A percentile compares a stretch with the other conserved stretches of the same genome.
Evolutionary conservation across 164 flowering plant genomes (phyloP).

Genomic region (Amborella trichopoda): DNA sequence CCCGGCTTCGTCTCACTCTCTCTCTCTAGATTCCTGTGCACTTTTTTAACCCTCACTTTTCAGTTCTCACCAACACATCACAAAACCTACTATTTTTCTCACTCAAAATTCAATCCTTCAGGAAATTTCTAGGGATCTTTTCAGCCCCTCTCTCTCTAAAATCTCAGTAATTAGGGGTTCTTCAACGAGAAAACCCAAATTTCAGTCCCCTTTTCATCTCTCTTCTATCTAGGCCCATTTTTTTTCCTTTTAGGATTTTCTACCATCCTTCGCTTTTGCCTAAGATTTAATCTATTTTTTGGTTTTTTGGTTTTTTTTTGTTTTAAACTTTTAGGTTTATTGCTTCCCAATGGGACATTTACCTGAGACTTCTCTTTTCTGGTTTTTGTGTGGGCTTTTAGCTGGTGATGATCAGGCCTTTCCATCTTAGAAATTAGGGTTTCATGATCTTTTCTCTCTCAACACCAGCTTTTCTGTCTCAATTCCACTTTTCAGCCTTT

Average conservation of each 20-base stretch:
- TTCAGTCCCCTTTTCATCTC: constrained; percentile 1
- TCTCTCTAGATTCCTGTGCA: too few species aligned
- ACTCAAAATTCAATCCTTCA: too few species aligned
- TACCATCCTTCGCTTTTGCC: background rate
- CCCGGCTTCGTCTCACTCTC: too few species aligned
- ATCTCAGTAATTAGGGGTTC: too few species aligned
- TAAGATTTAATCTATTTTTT: background rate
- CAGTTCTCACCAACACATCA: too few species aligned
- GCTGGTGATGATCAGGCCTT: too few species aligned
- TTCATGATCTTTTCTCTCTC: background rate
- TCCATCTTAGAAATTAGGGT: background rate
- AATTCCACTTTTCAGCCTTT: background rate
- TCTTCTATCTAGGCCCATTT: background rate
- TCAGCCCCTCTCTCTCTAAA: too few species aligned
- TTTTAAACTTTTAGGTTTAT: background rate
- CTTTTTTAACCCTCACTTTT: too few species aligned
- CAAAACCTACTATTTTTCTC: too few species aligned
- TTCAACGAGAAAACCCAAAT: too few species aligned
- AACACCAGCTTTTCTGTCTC: background rate
- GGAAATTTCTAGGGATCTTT: too few species aligned
- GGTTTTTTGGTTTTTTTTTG: background rate
- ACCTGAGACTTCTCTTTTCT: constrained; percentile 1
- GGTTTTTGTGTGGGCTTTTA: too few species aligned
- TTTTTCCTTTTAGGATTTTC: constrained; percentile 3
- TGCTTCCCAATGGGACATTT: background rate